phyloP scores from a whole-genome alignment of 345 rosid species.

The Aquilaria malaccensis region DNA sequence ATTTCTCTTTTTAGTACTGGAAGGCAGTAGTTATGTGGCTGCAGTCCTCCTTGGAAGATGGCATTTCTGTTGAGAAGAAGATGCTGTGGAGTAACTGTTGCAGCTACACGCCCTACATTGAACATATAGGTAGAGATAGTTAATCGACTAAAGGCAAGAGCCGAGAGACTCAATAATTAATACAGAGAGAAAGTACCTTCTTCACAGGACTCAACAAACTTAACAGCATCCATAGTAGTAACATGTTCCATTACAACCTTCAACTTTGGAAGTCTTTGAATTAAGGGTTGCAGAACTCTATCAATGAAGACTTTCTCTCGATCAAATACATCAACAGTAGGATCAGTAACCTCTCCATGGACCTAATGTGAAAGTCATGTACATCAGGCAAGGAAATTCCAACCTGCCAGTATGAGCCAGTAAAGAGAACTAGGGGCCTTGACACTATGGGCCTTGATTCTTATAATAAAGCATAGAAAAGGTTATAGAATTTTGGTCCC shows the following conservation, averaged over 20 bases:
- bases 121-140: no score
- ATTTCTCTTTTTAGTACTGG: slow-evolving; percentile 90
- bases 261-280: slow-evolving; percentile 52
- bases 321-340: slow-evolving; percentile 73
- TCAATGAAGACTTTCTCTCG: slow-evolving; percentile 87
- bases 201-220: slow-evolving; percentile 73
- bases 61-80: slow-evolving; percentile 89
- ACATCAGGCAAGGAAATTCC: not conserved
- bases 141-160: no score
- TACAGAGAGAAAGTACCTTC: slow-evolving; percentile 36
- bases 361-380: slow-evolving; percentile 33
- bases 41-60: slow-evolving; percentile 90
- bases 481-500: not conserved
- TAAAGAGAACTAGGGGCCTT: no score
- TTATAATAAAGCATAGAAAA: not conserved
- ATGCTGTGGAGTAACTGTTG: slow-evolving; percentile 96
- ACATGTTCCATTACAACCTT: slow-evolving; percentile 94
- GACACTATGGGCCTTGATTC: no score
- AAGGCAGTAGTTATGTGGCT: slow-evolving; percentile 91
- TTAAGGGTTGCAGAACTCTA: slow-evolving; percentile 24
- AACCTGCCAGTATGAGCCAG: no score
- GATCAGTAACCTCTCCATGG: slow-evolving; percentile 97
- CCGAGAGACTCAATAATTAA: no score
- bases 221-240: slow-evolving; percentile 82
- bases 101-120: slow-evolving; percentile 57